These are phyloP conservation scores for Botryotinia globosa DNA, from an alignment of 2,329 filamentous ascomycete genomes.

Conservation along the genomic window DNA sequence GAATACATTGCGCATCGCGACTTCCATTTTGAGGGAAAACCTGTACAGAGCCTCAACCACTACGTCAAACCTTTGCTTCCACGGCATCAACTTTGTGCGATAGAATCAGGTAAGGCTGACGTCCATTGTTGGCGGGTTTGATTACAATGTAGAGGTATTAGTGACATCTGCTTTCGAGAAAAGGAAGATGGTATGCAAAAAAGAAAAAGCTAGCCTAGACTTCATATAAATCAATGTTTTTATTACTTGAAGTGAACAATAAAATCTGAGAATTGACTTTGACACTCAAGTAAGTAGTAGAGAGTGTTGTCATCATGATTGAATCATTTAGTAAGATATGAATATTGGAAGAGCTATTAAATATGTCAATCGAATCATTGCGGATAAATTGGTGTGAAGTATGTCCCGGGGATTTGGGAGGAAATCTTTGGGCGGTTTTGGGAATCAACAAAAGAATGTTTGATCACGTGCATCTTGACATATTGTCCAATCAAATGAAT, in stretches of 20 bases:
- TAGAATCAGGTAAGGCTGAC: not conserved
- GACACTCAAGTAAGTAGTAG: not conserved
- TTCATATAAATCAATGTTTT: not conserved
- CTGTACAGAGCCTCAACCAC: not conserved
- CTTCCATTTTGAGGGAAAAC: not conserved
- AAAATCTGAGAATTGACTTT: not conserved
- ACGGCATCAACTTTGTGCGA: not conserved
- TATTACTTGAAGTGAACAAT: not conserved
- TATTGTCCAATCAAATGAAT: not conserved
- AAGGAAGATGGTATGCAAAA: not conserved
- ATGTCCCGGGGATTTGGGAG: not conserved
- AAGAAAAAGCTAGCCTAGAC: not conserved
- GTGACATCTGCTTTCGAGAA: not conserved
- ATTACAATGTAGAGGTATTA: not conserved
- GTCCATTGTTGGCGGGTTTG: not conserved
- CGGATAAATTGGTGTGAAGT: not conserved
- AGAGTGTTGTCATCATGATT: not conserved
- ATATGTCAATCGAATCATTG: not conserved
- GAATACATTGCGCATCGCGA: not conserved
- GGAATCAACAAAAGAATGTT: not conserved
- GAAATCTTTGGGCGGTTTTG: not conserved
- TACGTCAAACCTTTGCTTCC: not conserved
- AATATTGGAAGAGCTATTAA: not conserved
- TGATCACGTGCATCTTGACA: not conserved
- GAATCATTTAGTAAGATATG: not conserved